Evolutionary conservation across 2,329 filamentous ascomycete genomes (phyloP), one percentile per base, ranked within the genome.

Genomic region (Proliferodiscus dingleyae): DNA sequence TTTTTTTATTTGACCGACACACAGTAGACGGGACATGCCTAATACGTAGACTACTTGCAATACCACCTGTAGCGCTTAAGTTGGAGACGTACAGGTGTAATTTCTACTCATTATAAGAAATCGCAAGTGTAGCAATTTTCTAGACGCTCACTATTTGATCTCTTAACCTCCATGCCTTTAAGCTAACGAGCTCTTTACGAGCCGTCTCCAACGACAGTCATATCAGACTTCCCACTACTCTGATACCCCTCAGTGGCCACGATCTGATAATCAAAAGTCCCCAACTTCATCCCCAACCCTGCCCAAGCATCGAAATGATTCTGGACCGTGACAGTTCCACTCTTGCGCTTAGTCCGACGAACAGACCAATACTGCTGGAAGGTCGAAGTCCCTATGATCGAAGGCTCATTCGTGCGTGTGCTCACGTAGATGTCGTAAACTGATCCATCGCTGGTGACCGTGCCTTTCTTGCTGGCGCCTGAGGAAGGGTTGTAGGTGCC

Each of bases 321-420:
- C 24, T 59, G 62, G 3, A 67, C 66, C 28, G 68, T 73, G 51
- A 80, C 71, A 7, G 69, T 73, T 2, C 75, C 77, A 43, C 67
- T 65, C 21, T 66, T 65, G 39, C 75, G 68, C 67, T 77, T 75
- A 44, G 53, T 65, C 49, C 64, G 62, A 47, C 74, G 69, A 18
- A 78, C 69, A n/a, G 69, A 72, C 71, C 70, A 75, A 64, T 69
- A 77, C 65, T 77, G 74, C 59, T 71, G 63, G 59, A 77, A 76
- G 46, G 71, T 75, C 37, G 55, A 49, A 28, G 70, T 75, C 26
- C 74, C 74, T 54, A 13, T 70, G 74, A 67, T 75, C 78, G 69
- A 46, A 19, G 49, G 43, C 16, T 46, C 51, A 52, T 68, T 68
- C 45, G 53, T 52, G 37, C 52, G 48, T 54, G 70, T 68, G 45